Evolutionary conservation across 495 filamentous ascomycete genomes (phyloP), one percentile per base, ranked within the genome.

Genomic region (Pseudevernia furfuracea): DNA sequence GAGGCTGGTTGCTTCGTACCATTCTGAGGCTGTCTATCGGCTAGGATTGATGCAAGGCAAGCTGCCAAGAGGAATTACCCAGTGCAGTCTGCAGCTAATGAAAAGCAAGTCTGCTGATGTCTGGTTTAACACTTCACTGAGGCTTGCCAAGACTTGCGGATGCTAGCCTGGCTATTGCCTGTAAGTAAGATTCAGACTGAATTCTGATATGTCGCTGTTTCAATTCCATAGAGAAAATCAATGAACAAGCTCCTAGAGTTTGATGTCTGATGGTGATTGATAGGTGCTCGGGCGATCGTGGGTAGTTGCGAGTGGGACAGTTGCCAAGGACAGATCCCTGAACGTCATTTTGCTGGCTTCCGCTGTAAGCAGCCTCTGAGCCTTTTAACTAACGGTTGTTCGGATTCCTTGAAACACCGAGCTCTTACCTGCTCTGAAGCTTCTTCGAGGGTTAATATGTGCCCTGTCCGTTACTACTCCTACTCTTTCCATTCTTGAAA

Each of bases 321-420:
- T 34, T 55, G 52, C 52, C 30, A 21, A 55, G 52, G 52, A 55
- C 28, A 30, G 52, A 32, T 32, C 49, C 7, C 52, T 55, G 52
- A 55, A 55, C 28, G 52, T 55, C 30, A 34, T 21, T 55, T 55
- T 55, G 17, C 17, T 30, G 49, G 25, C 28, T 30, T 28, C 49
- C 25, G 49, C 52, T 55, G 46, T 49, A 28, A 34, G n/a, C n/a
- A n/a, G n/a, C n/a, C n/a, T n/a, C n/a, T n/a, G n/a, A 12, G 52
- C n/a, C 30, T 55, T 34, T 34, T 6, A 0, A 55, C 28, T 30
- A 55, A 21, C 52, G 17, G 4, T 28, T 49, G 14, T 52, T 53
- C 52, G 52, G 30, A 19, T 55, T 36, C 28, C 28, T 55, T 34
- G 14, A 21, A 55, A 55, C 15, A 2, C 52, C 52, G 52, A 55